A percentile compares a stretch with the other conserved stretches of the same genome.
These are phyloP conservation scores for Ramaria sp. DNA, from an alignment of 768 basidiomycete genomes.

Conservation along the genomic window DNA sequence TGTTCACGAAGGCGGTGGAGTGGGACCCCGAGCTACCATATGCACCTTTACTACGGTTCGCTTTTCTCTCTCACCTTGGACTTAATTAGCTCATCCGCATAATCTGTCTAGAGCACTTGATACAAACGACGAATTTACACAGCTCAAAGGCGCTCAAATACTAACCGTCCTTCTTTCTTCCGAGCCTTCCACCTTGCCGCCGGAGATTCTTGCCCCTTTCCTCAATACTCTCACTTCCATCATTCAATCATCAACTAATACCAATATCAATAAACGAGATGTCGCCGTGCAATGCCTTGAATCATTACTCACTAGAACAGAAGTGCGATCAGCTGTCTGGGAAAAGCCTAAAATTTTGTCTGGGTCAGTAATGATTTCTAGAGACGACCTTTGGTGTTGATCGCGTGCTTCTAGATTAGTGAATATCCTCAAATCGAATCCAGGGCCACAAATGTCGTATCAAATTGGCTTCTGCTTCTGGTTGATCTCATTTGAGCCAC, in stretches of 20 bases:
- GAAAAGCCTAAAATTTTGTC: slow-evolving; percentile 50
- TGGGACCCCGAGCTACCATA: slow-evolving; percentile 76
- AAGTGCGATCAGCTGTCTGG: slow-evolving; percentile 78
- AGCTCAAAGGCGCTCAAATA: slow-evolving; percentile 81
- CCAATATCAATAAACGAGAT: slow-evolving; percentile 59
- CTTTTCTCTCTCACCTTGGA: slow-evolving; percentile 8
- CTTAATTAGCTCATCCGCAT: neutral
- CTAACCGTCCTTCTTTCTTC: slow-evolving; percentile 73
- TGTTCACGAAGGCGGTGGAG: slow-evolving; percentile 54
- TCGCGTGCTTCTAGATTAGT: slow-evolving; percentile 43
- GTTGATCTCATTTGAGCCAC: slow-evolving; percentile 85
- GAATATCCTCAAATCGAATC: slow-evolving; percentile 69
- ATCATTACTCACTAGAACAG: slow-evolving; percentile 68
- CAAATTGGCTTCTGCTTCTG: slow-evolving; percentile 90
- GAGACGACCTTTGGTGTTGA: neutral
- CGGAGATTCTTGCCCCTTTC: slow-evolving; percentile 48
- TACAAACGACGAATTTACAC: slow-evolving; percentile 89
- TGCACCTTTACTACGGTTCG: slow-evolving; percentile 62
- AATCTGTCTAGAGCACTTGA: slow-evolving; percentile 64
- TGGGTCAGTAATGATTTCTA: slow-evolving; percentile 35
- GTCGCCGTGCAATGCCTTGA: slow-evolving; percentile 88
- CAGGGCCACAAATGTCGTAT: slow-evolving; percentile 90
- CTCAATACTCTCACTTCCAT: slow-evolving; percentile 47
- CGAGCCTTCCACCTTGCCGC: slow-evolving; percentile 36
- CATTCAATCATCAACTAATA: slow-evolving; percentile 39